These are phyloP conservation scores for Ambrosiella xylebori DNA, from an alignment of 2,329 filamentous ascomycete genomes.

Conservation along the genomic window DNA sequence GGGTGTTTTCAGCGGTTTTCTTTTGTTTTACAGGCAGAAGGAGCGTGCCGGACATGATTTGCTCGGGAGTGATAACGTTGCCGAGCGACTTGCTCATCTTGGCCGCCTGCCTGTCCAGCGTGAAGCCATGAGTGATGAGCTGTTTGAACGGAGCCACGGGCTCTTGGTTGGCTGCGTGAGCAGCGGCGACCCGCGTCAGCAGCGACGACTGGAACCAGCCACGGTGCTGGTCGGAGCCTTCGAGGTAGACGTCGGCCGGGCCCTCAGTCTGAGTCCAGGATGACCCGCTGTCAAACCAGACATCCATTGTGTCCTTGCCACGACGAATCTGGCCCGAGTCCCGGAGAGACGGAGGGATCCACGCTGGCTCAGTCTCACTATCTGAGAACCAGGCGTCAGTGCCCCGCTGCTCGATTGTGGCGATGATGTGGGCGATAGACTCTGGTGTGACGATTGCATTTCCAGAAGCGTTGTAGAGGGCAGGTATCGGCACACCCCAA, in stretches of 20 bases:
- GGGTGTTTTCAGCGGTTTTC: conserved; percentile 15
- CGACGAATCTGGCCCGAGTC: conserved; percentile 41
- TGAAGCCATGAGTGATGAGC: conserved; percentile 91
- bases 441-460: conserved; percentile 63
- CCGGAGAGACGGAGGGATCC: conserved; percentile 51
- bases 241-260: conserved; percentile 73
- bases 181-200: conserved; percentile 57
- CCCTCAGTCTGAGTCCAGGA: conserved; percentile 54
- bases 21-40: conserved; percentile 51
- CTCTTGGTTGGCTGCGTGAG: neutral
- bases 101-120: conserved; percentile 71
- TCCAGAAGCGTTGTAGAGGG: conserved; percentile 57
- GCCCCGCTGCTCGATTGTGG: conserved; percentile 56
- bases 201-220: conserved; percentile 98
- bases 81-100: conserved; percentile 98
- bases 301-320: conserved; percentile 93
- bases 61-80: conserved; percentile 62
- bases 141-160: conserved; percentile 56
- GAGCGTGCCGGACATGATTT: conserved; percentile 74
- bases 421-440: conserved; percentile 71
- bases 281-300: conserved; percentile 97
- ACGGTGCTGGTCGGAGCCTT: conserved; percentile 89
- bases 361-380: conserved; percentile 52
- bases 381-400: conserved; percentile 96
- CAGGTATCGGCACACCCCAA: conserved; percentile 94